These are phyloP conservation scores for Ophiocordyceps camponoti-leonardi DNA, from an alignment of 2,329 filamentous ascomycete species.

Conservation along the genomic window DNA sequence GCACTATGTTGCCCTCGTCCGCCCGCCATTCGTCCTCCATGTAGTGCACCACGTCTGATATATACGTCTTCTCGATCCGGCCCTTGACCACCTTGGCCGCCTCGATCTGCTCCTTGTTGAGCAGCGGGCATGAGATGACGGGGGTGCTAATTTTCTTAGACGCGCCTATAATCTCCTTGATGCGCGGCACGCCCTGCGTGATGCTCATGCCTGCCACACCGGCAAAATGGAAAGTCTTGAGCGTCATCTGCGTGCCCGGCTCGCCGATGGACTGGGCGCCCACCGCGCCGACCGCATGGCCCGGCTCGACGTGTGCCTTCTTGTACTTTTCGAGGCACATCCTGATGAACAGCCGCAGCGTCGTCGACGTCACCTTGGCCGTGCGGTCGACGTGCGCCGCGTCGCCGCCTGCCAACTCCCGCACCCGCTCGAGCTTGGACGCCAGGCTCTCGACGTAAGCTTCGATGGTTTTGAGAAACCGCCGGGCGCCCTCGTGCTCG, in stretches of 20 bases:
- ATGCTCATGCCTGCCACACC: conserved; percentile 99
- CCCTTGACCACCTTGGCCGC: conserved; percentile 74
- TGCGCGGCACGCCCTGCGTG: conserved; percentile 92
- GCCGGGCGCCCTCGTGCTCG: conserved; percentile 65
- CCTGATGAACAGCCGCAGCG: conserved; percentile 64
- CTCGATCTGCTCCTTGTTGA: conserved; percentile 59
- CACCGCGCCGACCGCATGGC: conserved; percentile 96
- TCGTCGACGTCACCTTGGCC: conserved; percentile 64
- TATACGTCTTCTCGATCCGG: conserved; percentile 81
- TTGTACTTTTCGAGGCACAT: conserved; percentile 82
- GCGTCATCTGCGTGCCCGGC: conserved; percentile 96
- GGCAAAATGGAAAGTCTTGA: conserved; percentile 99
- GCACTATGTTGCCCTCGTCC: conserved; percentile 57
- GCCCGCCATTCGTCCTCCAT: conserved; percentile 98
- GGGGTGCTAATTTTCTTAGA: conserved; percentile 97
- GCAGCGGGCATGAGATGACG: conserved; percentile 85
- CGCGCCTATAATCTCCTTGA: conserved; percentile 98
- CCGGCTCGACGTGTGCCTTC: conserved; percentile 69
- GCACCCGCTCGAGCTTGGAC: conserved; percentile 38
- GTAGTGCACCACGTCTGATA: conserved; percentile 76
- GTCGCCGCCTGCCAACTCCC: conserved; percentile 26
- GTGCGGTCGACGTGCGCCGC: conserved; percentile 44
- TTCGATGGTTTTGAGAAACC: conserved; percentile 65
- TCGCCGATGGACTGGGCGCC: conserved; percentile 98
- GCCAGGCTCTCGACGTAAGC: conserved; percentile 50